Percentiles rank a stretch among this genome's conserved stretches.
Conservation (phyloP, 164 flowering plant species). For the Chimonanthus praecox region DNA sequence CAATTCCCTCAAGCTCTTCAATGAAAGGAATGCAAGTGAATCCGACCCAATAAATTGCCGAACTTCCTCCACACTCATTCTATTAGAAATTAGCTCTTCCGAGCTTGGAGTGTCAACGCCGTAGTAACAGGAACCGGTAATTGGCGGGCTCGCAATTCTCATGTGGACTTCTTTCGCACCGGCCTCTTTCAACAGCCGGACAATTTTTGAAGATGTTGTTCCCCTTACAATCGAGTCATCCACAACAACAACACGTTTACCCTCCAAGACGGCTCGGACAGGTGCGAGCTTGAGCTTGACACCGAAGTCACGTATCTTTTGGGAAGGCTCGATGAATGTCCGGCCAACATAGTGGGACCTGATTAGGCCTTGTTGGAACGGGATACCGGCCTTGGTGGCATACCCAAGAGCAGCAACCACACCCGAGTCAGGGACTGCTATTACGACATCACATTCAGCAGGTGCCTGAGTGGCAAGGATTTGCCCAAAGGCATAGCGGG, state of each 20-base stretch:
- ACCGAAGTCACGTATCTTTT: constrained; percentile 83
- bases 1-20: constrained; percentile 53
- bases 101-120: constrained; percentile 85
- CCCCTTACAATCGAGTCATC: constrained; percentile 96
- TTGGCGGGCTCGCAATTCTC: constrained; percentile 95
- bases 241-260: constrained; percentile 90
- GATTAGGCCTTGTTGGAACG: constrained; percentile 76
- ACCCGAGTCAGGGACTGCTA: constrained; percentile 91
- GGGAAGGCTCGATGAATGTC: constrained; percentile 89
- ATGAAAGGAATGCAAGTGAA: constrained; percentile 68
- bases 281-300: constrained; percentile 89
- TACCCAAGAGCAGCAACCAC: constrained; percentile 90
- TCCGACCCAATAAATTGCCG: constrained; percentile 68
- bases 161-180: constrained; percentile 95
- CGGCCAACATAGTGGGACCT: constrained; percentile 87
- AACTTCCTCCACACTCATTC: constrained; percentile 68
- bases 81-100: constrained; percentile 75
- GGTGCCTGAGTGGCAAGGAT: constrained; percentile 77
- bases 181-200: constrained; percentile 74
- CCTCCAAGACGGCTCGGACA: constrained; percentile 63
- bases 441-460: constrained; percentile 92
- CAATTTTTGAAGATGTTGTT: constrained; percentile 83
- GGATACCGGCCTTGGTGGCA: constrained; percentile 72
- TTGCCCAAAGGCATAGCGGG: constrained; percentile 54
- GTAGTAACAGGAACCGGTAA: constrained; percentile 78